Percentiles rank a stretch among this genome's conserved stretches.
phyloP scores from a whole-genome alignment of 139 green algal genomes.

The Asterochloris sp. region DNA sequence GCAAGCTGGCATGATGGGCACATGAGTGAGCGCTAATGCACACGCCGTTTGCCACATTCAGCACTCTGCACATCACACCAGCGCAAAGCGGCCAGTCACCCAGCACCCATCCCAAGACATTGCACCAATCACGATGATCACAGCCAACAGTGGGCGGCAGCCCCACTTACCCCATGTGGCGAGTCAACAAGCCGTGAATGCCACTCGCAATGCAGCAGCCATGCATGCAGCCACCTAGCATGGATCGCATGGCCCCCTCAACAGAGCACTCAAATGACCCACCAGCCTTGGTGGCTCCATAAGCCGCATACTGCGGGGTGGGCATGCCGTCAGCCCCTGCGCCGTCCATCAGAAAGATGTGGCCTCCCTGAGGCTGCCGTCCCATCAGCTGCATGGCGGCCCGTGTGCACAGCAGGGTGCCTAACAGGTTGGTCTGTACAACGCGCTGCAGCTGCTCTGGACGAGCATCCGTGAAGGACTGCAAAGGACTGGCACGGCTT shows the following conservation, averaged over 20 bases:
- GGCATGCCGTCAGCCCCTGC: conserved; percentile 66
- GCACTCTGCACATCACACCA: no score
- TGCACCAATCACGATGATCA: no score
- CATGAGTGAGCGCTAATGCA: no score
- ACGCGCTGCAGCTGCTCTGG: conserved; percentile 29
- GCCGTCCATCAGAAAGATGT: conserved; percentile 92
- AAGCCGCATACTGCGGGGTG: conserved; percentile 77
- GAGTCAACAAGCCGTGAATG: not conserved
- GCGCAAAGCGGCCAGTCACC: no score
- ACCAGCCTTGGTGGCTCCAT: conserved; percentile 81
- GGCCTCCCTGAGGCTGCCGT: conserved; percentile 55
- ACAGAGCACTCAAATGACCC: not conserved
- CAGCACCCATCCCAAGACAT: no score
- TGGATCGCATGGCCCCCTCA: no score
- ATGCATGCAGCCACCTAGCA: no score
- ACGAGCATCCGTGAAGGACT: conserved; percentile 21
- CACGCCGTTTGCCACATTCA: no score
- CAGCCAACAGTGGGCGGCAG: no score
- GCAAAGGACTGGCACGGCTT: not conserved
- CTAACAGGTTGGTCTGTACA: conserved; percentile 80
- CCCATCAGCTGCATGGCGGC: conserved; percentile 49
- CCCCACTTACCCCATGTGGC: not conserved
- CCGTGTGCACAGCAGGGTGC: conserved; percentile 62
- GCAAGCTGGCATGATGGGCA: no score
- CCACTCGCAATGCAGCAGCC: not conserved